Evolutionary conservation across 768 basidiomycete species (phyloP), one percentile per base, ranked within the genome.

Genomic region (Lentinula guzmanii): DNA sequence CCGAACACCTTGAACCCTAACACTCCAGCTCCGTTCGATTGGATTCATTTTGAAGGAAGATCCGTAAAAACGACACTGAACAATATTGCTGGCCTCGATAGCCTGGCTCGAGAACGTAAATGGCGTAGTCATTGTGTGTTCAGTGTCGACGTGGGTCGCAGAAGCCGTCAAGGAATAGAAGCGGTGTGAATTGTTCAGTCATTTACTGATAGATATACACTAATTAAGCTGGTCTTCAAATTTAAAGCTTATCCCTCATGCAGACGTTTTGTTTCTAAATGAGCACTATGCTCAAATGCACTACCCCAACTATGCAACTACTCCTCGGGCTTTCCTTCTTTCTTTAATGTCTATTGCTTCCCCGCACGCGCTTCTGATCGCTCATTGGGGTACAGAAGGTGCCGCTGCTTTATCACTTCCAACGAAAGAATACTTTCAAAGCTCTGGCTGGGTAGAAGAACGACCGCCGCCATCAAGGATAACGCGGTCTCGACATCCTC

Each of bases 21-120:
- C 63, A 86, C 83, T 53, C 86, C 87, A 0, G 89, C 91, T 0
- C 92, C 91, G 0, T 89, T 93, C 58, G 89, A 93, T 65, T 92
- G 91, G 90, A 73, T 94, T 5, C 91, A 93, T 67, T 90, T 94
- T 62, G 91, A 93, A 66, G 91, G 91, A 4, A 77, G 91, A 2
- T 87, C 83, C 0, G 85, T 89, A 35, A 90, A 89, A 71, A 91
- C 89, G 9, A 93, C 91, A 4, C 72, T 90, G 31, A 86, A 78
- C 65, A 93, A 93, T 68, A 83, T 94, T 34, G 79, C 84, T 34
- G 92, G 91, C 5, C 65, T 94, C 48, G 91, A 93, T 65, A 89
- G 91, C 9, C 82, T 93, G 37, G 90, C 91, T 4, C 82, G 86
- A 2, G 92, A 94, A 68, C 82, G 89, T 33, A 90, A 88, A 66